Evolutionary conservation across 1,284 basidiomycete genomes (phyloP), one percentile per base, ranked within the genome.

Genomic region (Lignosus rhinocerotis): DNA sequence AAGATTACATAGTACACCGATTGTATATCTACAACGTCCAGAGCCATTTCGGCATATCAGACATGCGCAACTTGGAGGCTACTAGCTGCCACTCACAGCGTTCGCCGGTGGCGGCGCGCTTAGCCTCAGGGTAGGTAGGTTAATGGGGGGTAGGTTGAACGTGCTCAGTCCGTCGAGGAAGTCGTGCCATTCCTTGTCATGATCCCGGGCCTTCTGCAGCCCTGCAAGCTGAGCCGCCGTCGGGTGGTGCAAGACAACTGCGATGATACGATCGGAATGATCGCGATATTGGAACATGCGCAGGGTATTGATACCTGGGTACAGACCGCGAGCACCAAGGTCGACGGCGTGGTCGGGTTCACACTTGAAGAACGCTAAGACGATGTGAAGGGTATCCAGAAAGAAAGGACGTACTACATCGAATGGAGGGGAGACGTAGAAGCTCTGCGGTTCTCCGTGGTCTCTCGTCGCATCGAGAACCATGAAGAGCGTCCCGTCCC

Each of bases 231-330:
- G 58, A 12, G 44, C 58, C n/a, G 41, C 41, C 17, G 63, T 65
- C 6, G 63, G 63, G n/a, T 49, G 58, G 52, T 65, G 63, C 1
- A 62, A 42, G 36, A 61, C 38, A 50, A 55, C 53, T 17, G 52
- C 59, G 52, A 65, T 60, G 17, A 60, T 48, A 16, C 53, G 51
- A 32, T 62, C 60, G 4, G 63, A 65, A 51, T 56, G 59, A 52
- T 62, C 63, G 48, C 54, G 51, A 54, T 57, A 58, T 47, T 65
- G 63, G 48, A 54, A 62, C 6, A 65, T 41, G 10, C 46, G 53
- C 41, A 62, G 34, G 12, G 50, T 46, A 54, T 62, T 62, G 12
- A 21, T 34, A n/a, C 56, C 63, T 1, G 58, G 46, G 33, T 33
- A 48, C 33, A 65, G 41, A 8, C 33, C 38, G 43, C 50, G 54